These are phyloP conservation scores for Blastobotrys malaysiensis DNA, from an alignment of 1,139 yeast species.

Conservation along the genomic window DNA sequence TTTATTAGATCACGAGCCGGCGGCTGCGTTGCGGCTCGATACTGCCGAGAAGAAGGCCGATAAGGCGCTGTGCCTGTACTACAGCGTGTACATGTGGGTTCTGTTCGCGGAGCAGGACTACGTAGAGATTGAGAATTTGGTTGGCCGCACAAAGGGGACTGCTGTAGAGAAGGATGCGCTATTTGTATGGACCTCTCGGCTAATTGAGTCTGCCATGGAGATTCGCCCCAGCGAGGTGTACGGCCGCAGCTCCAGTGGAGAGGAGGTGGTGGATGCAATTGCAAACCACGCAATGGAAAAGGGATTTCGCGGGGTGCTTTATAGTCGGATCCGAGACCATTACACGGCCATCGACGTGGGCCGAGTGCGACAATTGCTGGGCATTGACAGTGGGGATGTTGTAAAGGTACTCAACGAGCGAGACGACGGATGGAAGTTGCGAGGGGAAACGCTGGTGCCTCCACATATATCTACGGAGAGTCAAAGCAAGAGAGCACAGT, in stretches of 20 bases:
- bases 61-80: neutral
- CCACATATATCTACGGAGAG: neutral
- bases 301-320: neutral
- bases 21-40: slow-evolving; percentile 3
- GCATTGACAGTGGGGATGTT: slow-evolving; percentile 2
- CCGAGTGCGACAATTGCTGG: slow-evolving; percentile 4
- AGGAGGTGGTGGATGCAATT: neutral
- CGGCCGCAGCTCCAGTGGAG: neutral
- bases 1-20: neutral
- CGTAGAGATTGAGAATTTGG: slow-evolving; percentile 1
- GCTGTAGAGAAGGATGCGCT: neutral
- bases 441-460: neutral
- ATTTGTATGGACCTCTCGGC: neutral
- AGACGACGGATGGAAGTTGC: slow-evolving; percentile 2
- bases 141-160: neutral
- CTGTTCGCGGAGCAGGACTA: slow-evolving; percentile 3
- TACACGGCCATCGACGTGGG: slow-evolving; percentile 5
- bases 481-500: neutral
- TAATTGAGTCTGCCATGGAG: slow-evolving; percentile 1
- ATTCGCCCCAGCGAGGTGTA: neutral
- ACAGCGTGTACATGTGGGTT: slow-evolving; percentile 6
- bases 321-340: neutral
- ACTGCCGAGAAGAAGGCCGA: neutral
- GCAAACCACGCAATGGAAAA: neutral
- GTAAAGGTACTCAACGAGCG: slow-evolving; percentile 2